Base-by-base conservation (phyloP, 1,284 basidiomycete species). In the Porogramme epimiltina region DNA sequence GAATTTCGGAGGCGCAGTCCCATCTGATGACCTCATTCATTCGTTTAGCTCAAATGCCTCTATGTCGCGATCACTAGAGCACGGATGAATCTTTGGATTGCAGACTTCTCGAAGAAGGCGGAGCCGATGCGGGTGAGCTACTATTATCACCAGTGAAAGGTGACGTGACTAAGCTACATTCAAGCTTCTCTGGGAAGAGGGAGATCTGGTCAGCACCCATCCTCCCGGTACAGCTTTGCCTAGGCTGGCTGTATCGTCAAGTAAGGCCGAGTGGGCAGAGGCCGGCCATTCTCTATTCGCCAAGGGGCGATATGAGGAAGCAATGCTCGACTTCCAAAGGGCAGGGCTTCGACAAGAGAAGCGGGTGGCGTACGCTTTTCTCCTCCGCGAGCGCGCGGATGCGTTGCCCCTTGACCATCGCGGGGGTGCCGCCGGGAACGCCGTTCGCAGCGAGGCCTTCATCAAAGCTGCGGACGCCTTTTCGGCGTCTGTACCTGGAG, bases 11-110 rank as follows among this genome's bases (percentile, higher is more conserved):
- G 19, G n/a, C 19, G 22, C 22, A 18, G 16, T 11, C 34, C 25
- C n/a, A n/a, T n/a, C n/a, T n/a, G n/a, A n/a, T n/a, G n/a, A n/a
- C n/a, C n/a, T 34, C 3, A 26, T 18, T 19, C 25, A 24, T 8
- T 34, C 24, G 41, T 19, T 25, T 47, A 87, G 84, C 66, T 88
- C 23, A 87, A 88, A 58, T 76, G 73, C 43, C 66, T 89, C 0
- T 88, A 89, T 50, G 86, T 89, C 4, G 86, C 85, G 0, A 75
- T 87, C 33, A 89, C 87, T 0, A 66, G 87, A 31, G 85, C 86
- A 1, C 72, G 83, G 26, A 82, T 81, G 52, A 84, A 84, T 41
- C 62, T 87, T 3, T 86, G 84, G 82, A 81, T 88, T 15, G 76
- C 77, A 3, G 87, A 88, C 64, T 72, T 70, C 25, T 87, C 83